Base-by-base conservation (phyloP, 2,329 filamentous ascomycete species). In the Biscogniauxia marginata region DNA sequence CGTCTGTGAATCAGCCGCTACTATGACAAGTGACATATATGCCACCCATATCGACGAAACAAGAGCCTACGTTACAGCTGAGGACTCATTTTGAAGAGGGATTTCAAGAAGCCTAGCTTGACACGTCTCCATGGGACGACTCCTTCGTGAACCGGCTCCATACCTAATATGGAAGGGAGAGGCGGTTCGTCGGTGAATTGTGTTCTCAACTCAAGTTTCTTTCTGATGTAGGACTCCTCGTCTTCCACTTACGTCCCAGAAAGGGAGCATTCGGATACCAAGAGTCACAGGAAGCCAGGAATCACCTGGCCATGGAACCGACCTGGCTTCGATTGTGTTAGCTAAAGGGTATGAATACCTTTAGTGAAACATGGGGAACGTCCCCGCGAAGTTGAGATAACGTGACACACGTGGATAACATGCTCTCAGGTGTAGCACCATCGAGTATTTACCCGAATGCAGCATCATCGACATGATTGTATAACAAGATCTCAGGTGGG, bases 91-190 rank as follows among this genome's bases (percentile, higher is more conserved):
- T 39, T 4, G 23, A 21, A n/a, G 49, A 24, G 13, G 18, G 46
- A 52, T 8, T 24, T n/a, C 24, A 20, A 55, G 50, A 21, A 50
- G 30, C 20, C 24, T 46, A 39, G 30, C n/a, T 54, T n/a, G 24
- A 59, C 49, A 55, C 55, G 50, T 60, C 56, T 60, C 53, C 30
- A 62, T 65, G 55, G 30, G 25, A 63, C 57, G 25, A 63, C 57
- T 16, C 13, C 45, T 59, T 53, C 50, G 56, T 63, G 43, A 45
- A 9, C 22, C 34, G 9, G 7, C 57, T 57, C 18, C 23, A 23
- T 39, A 30, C 59, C 53, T 57, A 4, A 61, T 58, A n/a, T 50
- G 64, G 59, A 60, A 64, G 46, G 48, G 46, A 52, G n/a, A 58
- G 48, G 55, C 59, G 58, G 60, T 49, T 7, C 23, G 52, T 47